Base-by-base conservation (phyloP, 202 grass and related monocot genomes). In the Cymbopogon flexuosus region DNA sequence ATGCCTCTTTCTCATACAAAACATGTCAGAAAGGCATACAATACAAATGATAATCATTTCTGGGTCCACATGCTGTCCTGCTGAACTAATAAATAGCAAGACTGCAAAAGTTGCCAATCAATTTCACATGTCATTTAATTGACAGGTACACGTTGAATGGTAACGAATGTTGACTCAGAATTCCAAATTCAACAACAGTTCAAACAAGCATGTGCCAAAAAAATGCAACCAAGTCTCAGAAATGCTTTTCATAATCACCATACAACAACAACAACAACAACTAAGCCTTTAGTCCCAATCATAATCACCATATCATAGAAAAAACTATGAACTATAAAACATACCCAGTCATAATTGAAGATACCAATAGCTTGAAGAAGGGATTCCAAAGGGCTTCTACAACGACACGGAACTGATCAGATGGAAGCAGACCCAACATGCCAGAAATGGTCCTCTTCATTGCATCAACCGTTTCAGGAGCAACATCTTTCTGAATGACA, bases 261-360 rank as follows among this genome's bases (percentile, higher is more conserved):
- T n/a, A n/a, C n/a, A n/a, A n/a, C n/a, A n/a, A n/a, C n/a, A n/a
- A n/a, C n/a, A n/a, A n/a, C n/a, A n/a, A n/a, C n/a, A n/a, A n/a
- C n/a, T n/a, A n/a, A n/a, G n/a, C n/a, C n/a, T n/a, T n/a, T n/a
- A n/a, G n/a, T n/a, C n/a, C n/a, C n/a, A n/a, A n/a, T n/a, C n/a
- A n/a, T n/a, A n/a, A n/a, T n/a, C n/a, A n/a, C n/a, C n/a, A n/a
- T n/a, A n/a, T 40, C 3, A 73, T 9, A 1, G 73, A 51, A 5
- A 14, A 59, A 23, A 68, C 3, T 61, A 78, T 81, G 51, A 64
- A 35, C 8, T 14, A 63, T 21, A 76, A 77, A 76, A 52, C 84
- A 79, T 98, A 98, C 95, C 90, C 95, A 13, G 92, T 94, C 90
- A 88, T 98, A 87, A 93, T 94, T 56, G 92, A 98, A 88, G 95